Conservation (phyloP, 164 flowering plant species). For the Tinospora cordifolia region DNA sequence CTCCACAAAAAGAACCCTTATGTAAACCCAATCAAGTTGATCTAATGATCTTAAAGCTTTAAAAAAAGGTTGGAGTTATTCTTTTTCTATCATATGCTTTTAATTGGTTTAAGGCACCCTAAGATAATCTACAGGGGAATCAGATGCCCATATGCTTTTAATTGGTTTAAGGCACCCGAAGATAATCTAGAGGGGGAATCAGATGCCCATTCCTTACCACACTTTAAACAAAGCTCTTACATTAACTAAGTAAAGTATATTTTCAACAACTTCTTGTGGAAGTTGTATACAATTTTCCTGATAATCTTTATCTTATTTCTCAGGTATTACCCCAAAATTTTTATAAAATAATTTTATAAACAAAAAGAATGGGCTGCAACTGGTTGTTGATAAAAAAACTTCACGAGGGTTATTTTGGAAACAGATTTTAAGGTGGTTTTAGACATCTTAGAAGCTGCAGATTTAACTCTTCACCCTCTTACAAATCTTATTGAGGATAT, state of each 20-base stretch:
- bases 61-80: not conserved
- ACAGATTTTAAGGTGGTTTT: too few relatives aligned
- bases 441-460: too few relatives aligned
- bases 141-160: not conserved
- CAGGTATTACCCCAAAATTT: too few relatives aligned
- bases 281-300: too few relatives aligned
- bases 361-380: too few relatives aligned
- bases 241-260: not conserved
- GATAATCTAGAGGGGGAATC: constrained; percentile 9
- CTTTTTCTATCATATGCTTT: not conserved
- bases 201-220: not conserved
- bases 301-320: too few relatives aligned
- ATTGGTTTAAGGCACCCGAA: not conserved
- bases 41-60: not conserved
- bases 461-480: too few relatives aligned
- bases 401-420: too few relatives aligned
- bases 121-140: constrained; percentile 7
- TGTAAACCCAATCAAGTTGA: not conserved
- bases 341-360: too few relatives aligned
- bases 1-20: not conserved
- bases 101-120: not conserved
- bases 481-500: too few relatives aligned
- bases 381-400: too few relatives aligned
- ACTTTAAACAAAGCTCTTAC: not conserved
- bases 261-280: not conserved